These are phyloP conservation scores for Lycium barbarum DNA, from an alignment of 257 asterid genomes.

Conservation along the genomic window DNA sequence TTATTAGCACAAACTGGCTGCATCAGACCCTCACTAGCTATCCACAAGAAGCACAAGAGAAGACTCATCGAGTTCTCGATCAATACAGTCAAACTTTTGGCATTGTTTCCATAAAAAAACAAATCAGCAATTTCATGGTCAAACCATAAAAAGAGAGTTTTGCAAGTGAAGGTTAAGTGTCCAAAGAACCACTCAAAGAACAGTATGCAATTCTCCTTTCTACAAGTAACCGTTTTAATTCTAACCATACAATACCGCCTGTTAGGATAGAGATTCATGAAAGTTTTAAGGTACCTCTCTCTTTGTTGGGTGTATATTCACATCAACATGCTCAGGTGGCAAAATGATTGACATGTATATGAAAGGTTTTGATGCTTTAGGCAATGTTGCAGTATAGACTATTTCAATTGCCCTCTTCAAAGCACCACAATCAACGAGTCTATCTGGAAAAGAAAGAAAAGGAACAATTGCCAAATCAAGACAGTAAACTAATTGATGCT, in stretches of 20 bases:
- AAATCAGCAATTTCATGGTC: constrained; percentile 7
- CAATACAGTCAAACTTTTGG: constrained; percentile 17
- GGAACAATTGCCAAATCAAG: constrained; percentile 29
- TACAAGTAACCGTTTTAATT: background rate
- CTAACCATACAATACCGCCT: background rate
- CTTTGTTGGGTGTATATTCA: constrained; percentile 95
- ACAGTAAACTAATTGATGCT: background rate
- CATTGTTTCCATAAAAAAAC: constrained; percentile 3
- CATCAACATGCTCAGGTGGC: constrained; percentile 96
- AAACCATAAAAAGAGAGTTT: background rate
- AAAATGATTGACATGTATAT: constrained; percentile 81
- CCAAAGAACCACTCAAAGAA: background rate
- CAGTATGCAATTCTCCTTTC: background rate
- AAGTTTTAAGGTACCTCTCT: constrained; percentile 67
- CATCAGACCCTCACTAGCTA: background rate
- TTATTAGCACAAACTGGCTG: constrained; percentile 9
- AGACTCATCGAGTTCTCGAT: background rate
- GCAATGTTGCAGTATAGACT: constrained; percentile 95
- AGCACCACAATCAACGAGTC: constrained; percentile 90
- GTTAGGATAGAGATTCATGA: background rate
- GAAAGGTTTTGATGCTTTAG: constrained; percentile 96
- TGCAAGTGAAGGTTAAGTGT: background rate
- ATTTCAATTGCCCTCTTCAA: constrained; percentile 96
- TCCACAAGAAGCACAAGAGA: background rate
- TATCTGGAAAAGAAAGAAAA: constrained; percentile 60